Conservation (phyloP, 148 eudicot genomes). For the Camellia japonica region DNA sequence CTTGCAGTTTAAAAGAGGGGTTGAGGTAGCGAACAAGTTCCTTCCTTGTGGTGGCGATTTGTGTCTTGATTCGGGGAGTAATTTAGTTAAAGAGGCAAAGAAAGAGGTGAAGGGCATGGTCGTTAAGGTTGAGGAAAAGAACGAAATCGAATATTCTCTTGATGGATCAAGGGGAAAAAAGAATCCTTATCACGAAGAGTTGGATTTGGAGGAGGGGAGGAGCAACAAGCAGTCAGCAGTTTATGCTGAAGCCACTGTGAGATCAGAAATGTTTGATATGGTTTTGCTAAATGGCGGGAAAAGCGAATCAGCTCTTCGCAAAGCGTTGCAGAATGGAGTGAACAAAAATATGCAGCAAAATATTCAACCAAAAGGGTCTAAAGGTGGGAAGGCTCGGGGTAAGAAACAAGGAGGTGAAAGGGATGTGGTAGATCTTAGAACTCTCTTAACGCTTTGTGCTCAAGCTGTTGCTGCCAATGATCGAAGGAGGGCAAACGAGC, state of each 20-base stretch:
- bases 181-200: constrained; percentile 39
- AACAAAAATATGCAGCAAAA: constrained; percentile 40
- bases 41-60: constrained; percentile 39
- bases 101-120: constrained; percentile 9
- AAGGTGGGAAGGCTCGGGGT: constrained; percentile 50
- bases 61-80: constrained; percentile 17
- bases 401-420: constrained; percentile 43
- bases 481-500: constrained; percentile 55
- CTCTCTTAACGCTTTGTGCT: constrained; percentile 69
- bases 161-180: constrained; percentile 44
- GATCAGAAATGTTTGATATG: constrained; percentile 74
- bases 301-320: constrained; percentile 62
- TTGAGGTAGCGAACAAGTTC: constrained; percentile 59
- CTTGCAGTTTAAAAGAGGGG: constrained; percentile 57
- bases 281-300: constrained; percentile 60
- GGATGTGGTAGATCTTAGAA: constrained; percentile 59
- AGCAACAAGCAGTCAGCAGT: constrained; percentile 66
- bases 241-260: constrained; percentile 49
- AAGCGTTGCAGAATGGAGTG: constrained; percentile 45
- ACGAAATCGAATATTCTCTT: constrained; percentile 5
- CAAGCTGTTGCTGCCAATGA: constrained; percentile 67
- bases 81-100: constrained; percentile 16
- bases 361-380: constrained; percentile 35
- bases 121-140: constrained; percentile 26
- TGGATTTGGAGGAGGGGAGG: constrained; percentile 42